Percentiles rank a stretch among this genome's conserved stretches.
These are phyloP conservation scores for Chrysanthemum makinoi DNA, from an alignment of 129 eudicot species.

Conservation along the genomic window DNA sequence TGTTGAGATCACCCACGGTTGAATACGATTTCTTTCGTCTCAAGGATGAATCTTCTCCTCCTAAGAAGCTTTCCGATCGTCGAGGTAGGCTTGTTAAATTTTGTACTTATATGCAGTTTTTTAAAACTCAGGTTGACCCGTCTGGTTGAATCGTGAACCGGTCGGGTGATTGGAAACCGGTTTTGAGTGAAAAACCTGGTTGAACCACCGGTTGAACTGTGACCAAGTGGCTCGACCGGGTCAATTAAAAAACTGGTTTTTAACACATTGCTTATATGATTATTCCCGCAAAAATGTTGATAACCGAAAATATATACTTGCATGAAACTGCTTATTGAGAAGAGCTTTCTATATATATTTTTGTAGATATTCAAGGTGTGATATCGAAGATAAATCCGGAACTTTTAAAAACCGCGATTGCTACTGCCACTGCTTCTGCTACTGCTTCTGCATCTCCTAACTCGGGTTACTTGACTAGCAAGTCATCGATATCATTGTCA, in stretches of 20 bases:
- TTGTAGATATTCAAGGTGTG: slow-evolving; percentile 51
- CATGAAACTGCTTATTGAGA: too few relatives aligned
- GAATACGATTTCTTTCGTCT: slow-evolving; percentile 56
- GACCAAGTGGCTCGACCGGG: too few relatives aligned
- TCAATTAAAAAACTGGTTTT: too few relatives aligned
- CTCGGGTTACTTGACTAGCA: slow-evolving; percentile 18
- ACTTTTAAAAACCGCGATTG: slow-evolving; percentile 54
- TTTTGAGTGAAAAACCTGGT: too few relatives aligned
- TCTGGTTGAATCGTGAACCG: too few relatives aligned
- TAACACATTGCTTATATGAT: neutral
- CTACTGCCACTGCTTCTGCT: slow-evolving; percentile 30
- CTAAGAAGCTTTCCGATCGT: slow-evolving; percentile 41
- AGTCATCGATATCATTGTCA: slow-evolving; percentile 12
- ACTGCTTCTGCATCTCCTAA: neutral
- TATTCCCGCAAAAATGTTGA: neutral
- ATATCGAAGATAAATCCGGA: slow-evolving; percentile 70
- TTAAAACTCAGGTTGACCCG: too few relatives aligned
- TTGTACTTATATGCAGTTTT: neutral
- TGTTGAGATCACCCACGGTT: slow-evolving; percentile 34
- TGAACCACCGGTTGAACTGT: too few relatives aligned
- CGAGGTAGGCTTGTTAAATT: slow-evolving; percentile 29
- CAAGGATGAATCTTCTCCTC: slow-evolving; percentile 28
- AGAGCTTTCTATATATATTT: neutral
- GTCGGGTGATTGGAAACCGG: too few relatives aligned
- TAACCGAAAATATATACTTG: neutral